These are phyloP conservation scores for Erysimum cheiranthoides DNA, from an alignment of 345 rosid genomes.

Conservation along the genomic window DNA sequence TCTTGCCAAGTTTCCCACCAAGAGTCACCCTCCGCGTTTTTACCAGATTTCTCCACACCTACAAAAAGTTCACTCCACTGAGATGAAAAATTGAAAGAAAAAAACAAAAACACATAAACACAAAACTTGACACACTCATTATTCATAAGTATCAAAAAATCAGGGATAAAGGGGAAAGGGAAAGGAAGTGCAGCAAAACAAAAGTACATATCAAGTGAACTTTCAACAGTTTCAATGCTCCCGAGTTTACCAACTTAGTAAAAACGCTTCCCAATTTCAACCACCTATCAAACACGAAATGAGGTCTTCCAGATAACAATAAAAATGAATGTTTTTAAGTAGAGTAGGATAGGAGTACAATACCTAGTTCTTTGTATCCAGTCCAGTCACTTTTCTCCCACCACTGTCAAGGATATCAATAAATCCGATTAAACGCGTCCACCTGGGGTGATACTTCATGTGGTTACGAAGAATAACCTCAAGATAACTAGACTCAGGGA, in stretches of 20 bases:
- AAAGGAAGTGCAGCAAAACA: slow-evolving; percentile 6
- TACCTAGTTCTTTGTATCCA: slow-evolving; percentile 99
- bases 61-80: slow-evolving; percentile 37
- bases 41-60: slow-evolving; percentile 99
- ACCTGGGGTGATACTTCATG: slow-evolving; percentile 64
- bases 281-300: slow-evolving; percentile 8
- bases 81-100: neutral
- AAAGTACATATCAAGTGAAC: slow-evolving; percentile 18
- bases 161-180: neutral
- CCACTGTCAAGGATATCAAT: slow-evolving; percentile 97
- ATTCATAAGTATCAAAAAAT: neutral
- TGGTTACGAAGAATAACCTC: slow-evolving; percentile 55
- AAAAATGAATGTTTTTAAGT: neutral
- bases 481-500: slow-evolving; percentile 18
- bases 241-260: neutral
- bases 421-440: slow-evolving; percentile 79
- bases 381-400: slow-evolving; percentile 99
- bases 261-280: neutral
- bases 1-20: slow-evolving; percentile 99
- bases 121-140: neutral
- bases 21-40: slow-evolving; percentile 91
- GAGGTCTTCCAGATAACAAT: slow-evolving; percentile 18
- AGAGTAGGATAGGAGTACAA: slow-evolving; percentile 26
- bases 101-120: no score
- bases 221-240: slow-evolving; percentile 3